Base-by-base conservation (phyloP, 805 yeast species). In the Wickerhamiella bombiphila region DNA sequence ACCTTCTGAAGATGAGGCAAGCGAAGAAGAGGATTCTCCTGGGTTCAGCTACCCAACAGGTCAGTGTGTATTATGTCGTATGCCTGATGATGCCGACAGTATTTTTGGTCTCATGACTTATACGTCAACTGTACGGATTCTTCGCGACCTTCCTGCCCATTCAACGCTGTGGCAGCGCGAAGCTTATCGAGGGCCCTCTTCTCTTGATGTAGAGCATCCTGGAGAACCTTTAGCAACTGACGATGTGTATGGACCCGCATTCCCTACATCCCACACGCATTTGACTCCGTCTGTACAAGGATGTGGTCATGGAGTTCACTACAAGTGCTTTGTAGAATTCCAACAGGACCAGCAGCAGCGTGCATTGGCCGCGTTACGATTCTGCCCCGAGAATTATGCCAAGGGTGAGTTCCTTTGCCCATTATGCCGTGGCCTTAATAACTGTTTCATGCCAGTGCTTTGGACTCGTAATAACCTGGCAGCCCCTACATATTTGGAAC, bases 291-390 rank as follows among this genome's bases (percentile, higher is more conserved):
- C 79, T 1, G 64, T 77, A 3, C 69, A 74, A 42, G 77, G 93
- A 36, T 88, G 98, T 61, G 93, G 95, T 1, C 98, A 88, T 58
- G 93, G 94, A 2, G 78, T 88, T 76, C 98, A 88, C 56, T 73
- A 70, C 43, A 65, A 70, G 14, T 88, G 98, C 53, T 78, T 76
- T 50, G 57, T 71, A 37, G 73, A 74, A 41, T 80, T 74, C 50
- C 56, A 78, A 50, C 62, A 64, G 22, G 29, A 18, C 8, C 44
- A 42, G 30, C 45, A 37, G 22, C 40, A 29, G 29, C 66, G 93
- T 52, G 19, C 40, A 3, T n/a, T 31, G 7, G 81, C 86, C 35
- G 64, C 76, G 4, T 24, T 24, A 9, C 26, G 26, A 24, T 9
- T 13, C 26, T 24, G 11, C 9, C 93, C 94, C 0, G 93, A 79